Percentiles rank a stretch among this genome's conserved stretches.
phyloP scores from a whole-genome alignment of 2,329 filamentous ascomycete genomes.

The Xylariaceae sp. region DNA sequence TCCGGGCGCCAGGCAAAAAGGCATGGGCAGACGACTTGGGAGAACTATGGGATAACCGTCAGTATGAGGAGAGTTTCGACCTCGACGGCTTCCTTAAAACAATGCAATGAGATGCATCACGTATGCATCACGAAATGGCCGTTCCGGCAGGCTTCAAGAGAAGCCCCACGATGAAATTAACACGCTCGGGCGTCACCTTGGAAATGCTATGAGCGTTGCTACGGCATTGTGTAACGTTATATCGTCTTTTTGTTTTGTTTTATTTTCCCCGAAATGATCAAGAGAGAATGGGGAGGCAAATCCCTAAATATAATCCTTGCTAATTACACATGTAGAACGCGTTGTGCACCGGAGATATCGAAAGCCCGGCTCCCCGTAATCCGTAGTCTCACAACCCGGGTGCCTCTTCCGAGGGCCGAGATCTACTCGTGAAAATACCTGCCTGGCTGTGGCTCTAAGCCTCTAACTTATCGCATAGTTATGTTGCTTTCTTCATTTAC shows the following conservation, averaged over 20 bases:
- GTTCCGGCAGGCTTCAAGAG: neutral
- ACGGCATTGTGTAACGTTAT: constrained; percentile 6
- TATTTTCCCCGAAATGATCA: neutral
- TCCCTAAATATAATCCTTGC: constrained; percentile 3
- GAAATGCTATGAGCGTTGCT: neutral
- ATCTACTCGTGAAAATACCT: too few species aligned
- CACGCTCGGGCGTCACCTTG: neutral
- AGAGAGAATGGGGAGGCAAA: neutral
- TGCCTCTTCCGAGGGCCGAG: too few species aligned
- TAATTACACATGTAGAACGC: neutral
- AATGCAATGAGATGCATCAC: constrained; percentile 49
- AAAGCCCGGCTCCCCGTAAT: too few species aligned
- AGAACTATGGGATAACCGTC: constrained; percentile 93
- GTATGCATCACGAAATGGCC: neutral
- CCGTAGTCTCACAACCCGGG: too few species aligned
- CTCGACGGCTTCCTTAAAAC: constrained; percentile 91
- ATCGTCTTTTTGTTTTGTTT: neutral
- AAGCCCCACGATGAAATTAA: neutral
- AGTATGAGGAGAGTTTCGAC: constrained; percentile 98
- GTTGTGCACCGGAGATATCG: neutral
- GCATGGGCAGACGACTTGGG: constrained; percentile 90
- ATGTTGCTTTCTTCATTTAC: too few species aligned
- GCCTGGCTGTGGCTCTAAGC: too few species aligned
- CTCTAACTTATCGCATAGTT: too few species aligned
- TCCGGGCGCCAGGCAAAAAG: constrained; percentile 93